Conservation (phyloP, 2,329 filamentous ascomycete species). For the Dactylonectria estremocensis region DNA sequence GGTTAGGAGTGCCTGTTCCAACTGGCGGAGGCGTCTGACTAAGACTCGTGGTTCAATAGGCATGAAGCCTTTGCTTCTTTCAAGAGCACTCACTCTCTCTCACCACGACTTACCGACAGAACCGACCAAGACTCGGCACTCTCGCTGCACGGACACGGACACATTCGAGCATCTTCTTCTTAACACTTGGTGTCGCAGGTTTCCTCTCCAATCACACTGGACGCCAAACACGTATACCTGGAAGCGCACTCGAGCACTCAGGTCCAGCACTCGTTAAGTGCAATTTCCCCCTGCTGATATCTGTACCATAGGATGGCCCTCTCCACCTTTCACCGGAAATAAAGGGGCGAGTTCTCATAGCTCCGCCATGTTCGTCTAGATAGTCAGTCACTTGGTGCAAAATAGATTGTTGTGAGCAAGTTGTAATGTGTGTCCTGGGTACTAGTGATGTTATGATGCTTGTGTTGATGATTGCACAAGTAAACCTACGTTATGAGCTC, state of each 20-base stretch:
- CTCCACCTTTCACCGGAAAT: conserved; percentile 31
- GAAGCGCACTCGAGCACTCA: conserved; percentile 39
- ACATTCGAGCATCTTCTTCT: conserved; percentile 20
- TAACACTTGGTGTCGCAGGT: conserved; percentile 50
- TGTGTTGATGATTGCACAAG: neutral
- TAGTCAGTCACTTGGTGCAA: conserved; percentile 30
- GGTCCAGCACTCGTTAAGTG: conserved; percentile 50
- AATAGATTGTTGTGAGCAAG: conserved; percentile 31
- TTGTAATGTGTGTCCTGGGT: neutral
- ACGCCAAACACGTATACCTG: conserved; percentile 34
- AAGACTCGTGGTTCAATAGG: conserved; percentile 49
- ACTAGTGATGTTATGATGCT: conserved; percentile 1
- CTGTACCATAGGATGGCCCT: conserved; percentile 51
- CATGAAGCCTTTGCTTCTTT: conserved; percentile 46
- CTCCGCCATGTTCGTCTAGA: conserved; percentile 26
- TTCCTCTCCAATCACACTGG: conserved; percentile 35
- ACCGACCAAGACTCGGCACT: conserved; percentile 21
- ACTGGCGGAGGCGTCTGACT: conserved; percentile 45
- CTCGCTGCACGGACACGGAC: neutral
- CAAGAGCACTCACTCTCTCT: conserved; percentile 36
- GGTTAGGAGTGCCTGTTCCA: conserved; percentile 53
- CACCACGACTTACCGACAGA: conserved; percentile 23
- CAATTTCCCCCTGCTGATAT: conserved; percentile 48
- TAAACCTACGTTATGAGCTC: neutral
- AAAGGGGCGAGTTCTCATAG: conserved; percentile 41